phyloP scores from a whole-genome alignment of 148 eudicot species.

The Mesembryanthemum crystallinum region DNA sequence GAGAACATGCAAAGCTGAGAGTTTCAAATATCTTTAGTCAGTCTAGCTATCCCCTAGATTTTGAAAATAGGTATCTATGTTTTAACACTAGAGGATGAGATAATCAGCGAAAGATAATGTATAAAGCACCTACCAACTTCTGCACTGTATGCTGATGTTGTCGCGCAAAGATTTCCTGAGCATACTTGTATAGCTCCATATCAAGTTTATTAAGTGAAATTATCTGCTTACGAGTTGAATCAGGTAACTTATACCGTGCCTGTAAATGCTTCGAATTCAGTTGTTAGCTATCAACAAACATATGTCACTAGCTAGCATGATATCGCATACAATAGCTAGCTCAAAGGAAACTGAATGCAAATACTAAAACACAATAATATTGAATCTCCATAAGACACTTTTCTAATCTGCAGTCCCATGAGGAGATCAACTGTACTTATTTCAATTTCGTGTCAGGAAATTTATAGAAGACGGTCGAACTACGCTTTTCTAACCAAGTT shows the following conservation, averaged over 20 bases:
- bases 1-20: neutral
- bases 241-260: constrained; percentile 68
- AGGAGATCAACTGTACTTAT: too few relatives aligned
- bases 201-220: constrained; percentile 71
- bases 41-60: neutral
- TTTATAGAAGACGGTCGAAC: too few relatives aligned
- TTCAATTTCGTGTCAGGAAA: neutral
- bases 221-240: constrained; percentile 60
- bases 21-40: neutral
- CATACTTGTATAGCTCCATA: constrained; percentile 76
- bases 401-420: neutral
- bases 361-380: neutral
- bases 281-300: constrained; percentile 3
- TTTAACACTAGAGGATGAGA: neutral
- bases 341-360: neutral
- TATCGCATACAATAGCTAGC: neutral
- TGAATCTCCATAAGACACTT: neutral
- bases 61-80: neutral
- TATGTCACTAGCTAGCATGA: neutral
- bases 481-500: too few relatives aligned
- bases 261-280: constrained; percentile 29
- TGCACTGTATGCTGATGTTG: constrained; percentile 47
- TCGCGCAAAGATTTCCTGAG: constrained; percentile 52
- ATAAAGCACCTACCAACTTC: constrained; percentile 36
- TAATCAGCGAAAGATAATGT: neutral